Evolutionary conservation across 1,284 basidiomycete species (phyloP), one percentile per base, ranked within the genome.

Genomic region (Apiotrichum akiyoshidainum): DNA sequence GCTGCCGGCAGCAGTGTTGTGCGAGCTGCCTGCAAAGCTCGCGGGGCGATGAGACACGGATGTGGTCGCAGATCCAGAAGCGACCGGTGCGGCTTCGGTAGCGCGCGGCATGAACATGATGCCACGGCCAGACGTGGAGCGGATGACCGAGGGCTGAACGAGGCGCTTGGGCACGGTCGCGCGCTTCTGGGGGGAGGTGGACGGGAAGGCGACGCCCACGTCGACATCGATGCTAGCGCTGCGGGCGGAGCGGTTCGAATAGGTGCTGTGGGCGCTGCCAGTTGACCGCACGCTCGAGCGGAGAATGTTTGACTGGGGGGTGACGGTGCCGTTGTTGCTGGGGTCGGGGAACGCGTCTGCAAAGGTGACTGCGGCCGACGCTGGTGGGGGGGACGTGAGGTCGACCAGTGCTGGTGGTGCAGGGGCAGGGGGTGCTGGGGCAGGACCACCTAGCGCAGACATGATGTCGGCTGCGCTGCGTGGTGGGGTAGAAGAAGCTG

Each of bases 61-160:
- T 7, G 26, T 31, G 3, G 26, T 31, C 26, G 26, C 26, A 31
- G 26, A 31, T 0, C 21, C 21, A 21, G 51, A 42, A 13, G 31
- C 12, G 1, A 45, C 41, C 2, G 31, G 19, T 6, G 34, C 44
- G 5, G 52, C 34, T 7, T 33, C 45, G 19, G 33, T 46, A 13
- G 34, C 10, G 19, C 33, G 65, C 1, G 63, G 55, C 21, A 65
- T 11, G 17, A 51, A 67, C 16, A 55, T 33, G 16, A 67, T 40
- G 5, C 64, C 66, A 16, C 51, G 49, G 14, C 66, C 66, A 12
- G 66, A 65, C 5, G 49, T 57, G 14, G 49, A 46, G 13, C 66
- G 61, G 13, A 67, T 39, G 35, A 67, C 66, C 1, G 66, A 59
- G 5, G 66, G 66, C 55, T 67, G 66, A 45, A 58, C 54, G 3